Evolutionary conservation across 768 basidiomycete species (phyloP), one percentile per base, ranked within the genome.

Genomic region (Galerina sulciceps): DNA sequence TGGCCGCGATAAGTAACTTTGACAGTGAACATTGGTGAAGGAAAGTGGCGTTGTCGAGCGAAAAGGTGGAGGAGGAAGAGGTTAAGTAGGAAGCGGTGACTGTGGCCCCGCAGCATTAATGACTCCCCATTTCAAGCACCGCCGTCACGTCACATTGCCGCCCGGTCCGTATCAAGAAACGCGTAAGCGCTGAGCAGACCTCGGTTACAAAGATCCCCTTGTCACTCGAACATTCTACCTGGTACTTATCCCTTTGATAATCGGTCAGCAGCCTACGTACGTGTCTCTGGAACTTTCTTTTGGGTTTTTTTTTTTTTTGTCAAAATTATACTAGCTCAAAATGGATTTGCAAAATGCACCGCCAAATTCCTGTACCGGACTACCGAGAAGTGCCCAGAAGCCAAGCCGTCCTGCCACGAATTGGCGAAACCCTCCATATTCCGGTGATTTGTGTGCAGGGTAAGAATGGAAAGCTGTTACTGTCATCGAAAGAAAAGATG

Each of bases 1-100:
- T 92, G 88, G 31, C 76, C 74, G 54, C 81, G 76, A 70, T 90
- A 91, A 18, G 88, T 89, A n/a, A 86, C 89, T 74, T 93, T 93
- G 68, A 92, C 82, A 56, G 85, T 84, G 78, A 91, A 91, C 84
- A 88, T 87, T 74, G 77, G 72, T 64, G 63, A 36, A 23, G 56
- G 53, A 57, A 34, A 53, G 40, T 45, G 15, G 17, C 37, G 17
- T n/a, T 34, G 18, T 23, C 18, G 10, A 44, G 53, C 50, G 44
- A 50, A 34, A 41, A 35, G 17, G 59, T 55, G 45, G 41, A 43
- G 56, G 43, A 54, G 22, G 45, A 46, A 44, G 42, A 45, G 54
- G 70, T 62, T 68, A 63, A 59, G 61, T 55, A 59, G 63, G 56
- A 63, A 49, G 53, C 55, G 60, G 64, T 53, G 41, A 55, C 48